phyloP scores from a whole-genome alignment of 2,329 filamentous ascomycete species.

The Hypoxylon sp. region DNA sequence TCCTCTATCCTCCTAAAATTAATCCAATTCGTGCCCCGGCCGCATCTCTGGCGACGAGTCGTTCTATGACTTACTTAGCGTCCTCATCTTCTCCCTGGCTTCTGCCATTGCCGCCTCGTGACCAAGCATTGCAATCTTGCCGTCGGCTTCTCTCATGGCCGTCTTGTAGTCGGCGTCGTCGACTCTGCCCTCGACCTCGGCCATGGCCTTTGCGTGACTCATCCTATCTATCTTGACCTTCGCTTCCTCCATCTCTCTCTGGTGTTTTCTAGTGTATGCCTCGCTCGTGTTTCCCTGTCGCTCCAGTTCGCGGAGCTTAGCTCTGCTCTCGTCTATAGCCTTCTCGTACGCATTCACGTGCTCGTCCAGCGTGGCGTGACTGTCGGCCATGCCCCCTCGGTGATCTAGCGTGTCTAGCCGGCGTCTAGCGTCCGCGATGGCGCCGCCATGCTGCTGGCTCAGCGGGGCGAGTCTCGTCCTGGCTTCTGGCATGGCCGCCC shows the following conservation, averaged over 20 bases:
- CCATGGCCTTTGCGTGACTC: neutral
- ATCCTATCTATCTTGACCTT: neutral
- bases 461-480: neutral
- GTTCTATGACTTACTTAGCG: neutral
- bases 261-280: neutral
- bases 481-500: neutral
- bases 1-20: neutral
- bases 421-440: neutral
- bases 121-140: neutral
- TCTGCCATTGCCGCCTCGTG: slow-evolving; percentile 3
- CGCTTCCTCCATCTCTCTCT: slow-evolving; percentile 1
- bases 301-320: neutral
- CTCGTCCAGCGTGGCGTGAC: neutral
- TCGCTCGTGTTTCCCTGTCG: neutral
- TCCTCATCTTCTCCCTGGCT: neutral
- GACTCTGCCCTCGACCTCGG: neutral
- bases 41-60: neutral
- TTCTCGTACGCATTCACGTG: neutral
- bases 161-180: neutral
- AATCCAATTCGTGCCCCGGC: neutral
- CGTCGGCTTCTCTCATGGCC: slow-evolving; percentile 2
- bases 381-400: neutral
- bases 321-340: slow-evolving; percentile 1
- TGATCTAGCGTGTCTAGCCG: neutral
- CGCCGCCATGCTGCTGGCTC: neutral